phyloP scores from a whole-genome alignment of 2,329 filamentous ascomycete genomes.

The Botrytis squamosa region DNA sequence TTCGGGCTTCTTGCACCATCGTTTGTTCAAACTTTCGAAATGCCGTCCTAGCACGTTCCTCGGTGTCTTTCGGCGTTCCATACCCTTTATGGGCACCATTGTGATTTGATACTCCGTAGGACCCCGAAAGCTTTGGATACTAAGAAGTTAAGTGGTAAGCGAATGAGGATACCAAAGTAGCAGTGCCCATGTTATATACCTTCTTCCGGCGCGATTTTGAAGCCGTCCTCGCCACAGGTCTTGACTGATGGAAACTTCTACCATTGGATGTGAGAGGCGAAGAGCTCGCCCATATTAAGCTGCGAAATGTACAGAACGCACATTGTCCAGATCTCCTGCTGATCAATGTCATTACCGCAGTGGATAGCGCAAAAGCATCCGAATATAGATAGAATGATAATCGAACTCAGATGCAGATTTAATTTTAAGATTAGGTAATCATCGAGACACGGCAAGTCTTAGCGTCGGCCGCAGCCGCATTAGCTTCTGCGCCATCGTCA shows the following conservation, averaged over 20 bases:
- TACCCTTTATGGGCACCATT: neutral
- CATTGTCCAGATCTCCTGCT: conserved; percentile 41
- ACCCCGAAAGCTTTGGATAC: neutral
- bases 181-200: conserved; percentile 3
- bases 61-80: neutral
- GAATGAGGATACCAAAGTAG: neutral
- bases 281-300: conserved; percentile 34
- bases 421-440: conserved; percentile 14
- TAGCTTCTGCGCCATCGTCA: conserved; percentile 4
- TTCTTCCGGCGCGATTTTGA: neutral
- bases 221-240: neutral
- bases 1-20: neutral
- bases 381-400: neutral
- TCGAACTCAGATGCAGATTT: neutral
- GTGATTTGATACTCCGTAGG: neutral
- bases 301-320: conserved; percentile 44
- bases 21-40: neutral
- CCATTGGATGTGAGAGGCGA: conserved; percentile 23
- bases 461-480: conserved; percentile 6
- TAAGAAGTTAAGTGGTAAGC: neutral
- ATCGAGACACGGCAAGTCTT: neutral
- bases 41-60: neutral
- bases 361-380: neutral
- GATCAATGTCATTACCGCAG: conserved; percentile 44
- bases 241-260: conserved; percentile 20